phyloP scores from a whole-genome alignment of 1,139 yeast genomes.

The Candida sp. region DNA sequence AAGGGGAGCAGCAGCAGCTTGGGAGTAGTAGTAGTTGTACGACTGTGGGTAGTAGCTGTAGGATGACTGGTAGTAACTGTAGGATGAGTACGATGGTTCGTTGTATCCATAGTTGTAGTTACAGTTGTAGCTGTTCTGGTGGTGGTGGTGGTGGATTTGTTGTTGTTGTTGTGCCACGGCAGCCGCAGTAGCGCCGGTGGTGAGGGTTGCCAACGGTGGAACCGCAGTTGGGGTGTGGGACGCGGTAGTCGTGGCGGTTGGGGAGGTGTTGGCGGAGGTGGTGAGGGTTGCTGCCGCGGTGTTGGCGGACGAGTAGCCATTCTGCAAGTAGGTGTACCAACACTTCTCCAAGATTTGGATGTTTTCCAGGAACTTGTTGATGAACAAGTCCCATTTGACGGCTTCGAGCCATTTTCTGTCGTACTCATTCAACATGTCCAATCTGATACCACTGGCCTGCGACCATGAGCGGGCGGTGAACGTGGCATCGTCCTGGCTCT shows the following conservation, averaged over 20 bases:
- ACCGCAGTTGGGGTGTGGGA: neutral
- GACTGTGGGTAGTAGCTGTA: conserved; percentile 1
- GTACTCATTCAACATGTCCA: conserved; percentile 59
- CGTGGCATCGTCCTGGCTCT: conserved; percentile 96
- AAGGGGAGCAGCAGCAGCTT: neutral
- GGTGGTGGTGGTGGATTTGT: no score
- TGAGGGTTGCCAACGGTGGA: neutral
- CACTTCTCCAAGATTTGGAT: conserved; percentile 49
- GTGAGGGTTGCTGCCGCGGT: conserved; percentile 24
- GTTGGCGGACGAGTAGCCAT: conserved; percentile 29
- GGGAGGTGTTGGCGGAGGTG: conserved; percentile 3
- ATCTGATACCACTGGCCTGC: conserved; percentile 85
- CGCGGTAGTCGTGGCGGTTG: neutral
- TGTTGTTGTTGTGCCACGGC: neutral
- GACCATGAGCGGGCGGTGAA: conserved; percentile 96
- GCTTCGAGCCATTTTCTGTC: conserved; percentile 78
- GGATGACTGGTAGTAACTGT: neutral
- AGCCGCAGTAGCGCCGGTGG: neutral
- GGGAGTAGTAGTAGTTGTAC: conserved; percentile 1
- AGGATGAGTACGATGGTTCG: neutral
- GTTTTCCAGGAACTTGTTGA: conserved; percentile 44
- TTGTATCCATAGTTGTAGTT: conserved; percentile 1
- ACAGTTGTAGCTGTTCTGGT: neutral
- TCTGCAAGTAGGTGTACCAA: conserved; percentile 37
- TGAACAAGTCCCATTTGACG: conserved; percentile 52